These are phyloP conservation scores for Rosa persica DNA, from an alignment of 306 rosid genomes.

Conservation along the genomic window DNA sequence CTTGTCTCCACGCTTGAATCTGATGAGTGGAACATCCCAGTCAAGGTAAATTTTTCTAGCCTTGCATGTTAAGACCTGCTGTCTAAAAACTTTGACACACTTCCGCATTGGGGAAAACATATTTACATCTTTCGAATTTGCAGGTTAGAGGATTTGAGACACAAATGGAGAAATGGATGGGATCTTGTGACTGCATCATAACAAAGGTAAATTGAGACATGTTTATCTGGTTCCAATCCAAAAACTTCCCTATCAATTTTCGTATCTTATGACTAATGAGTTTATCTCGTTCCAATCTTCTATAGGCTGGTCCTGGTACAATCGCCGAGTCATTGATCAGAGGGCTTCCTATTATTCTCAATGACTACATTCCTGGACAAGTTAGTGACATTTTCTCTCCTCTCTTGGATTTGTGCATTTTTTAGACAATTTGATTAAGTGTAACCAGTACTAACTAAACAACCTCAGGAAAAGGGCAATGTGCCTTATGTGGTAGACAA, in stretches of 20 bases:
- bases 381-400: slow-evolving; percentile 34
- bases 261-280: slow-evolving; percentile 19
- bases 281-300: slow-evolving; percentile 7
- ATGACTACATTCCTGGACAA: slow-evolving; percentile 98
- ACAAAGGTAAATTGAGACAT: slow-evolving; percentile 63
- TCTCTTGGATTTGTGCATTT: not conserved
- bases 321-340: slow-evolving; percentile 96
- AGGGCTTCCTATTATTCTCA: slow-evolving; percentile 95
- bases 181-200: slow-evolving; percentile 97
- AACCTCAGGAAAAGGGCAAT: slow-evolving; percentile 83
- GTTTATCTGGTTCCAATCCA: not conserved
- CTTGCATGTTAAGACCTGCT: slow-evolving; percentile 6
- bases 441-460: slow-evolving; percentile 9
- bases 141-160: slow-evolving; percentile 92
- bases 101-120: not conserved
- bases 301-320: slow-evolving; percentile 98
- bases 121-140: not conserved
- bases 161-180: slow-evolving; percentile 98
- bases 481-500: slow-evolving; percentile 93
- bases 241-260: not conserved
- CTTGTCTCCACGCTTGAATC: slow-evolving; percentile 61
- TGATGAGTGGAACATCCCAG: slow-evolving; percentile 80
- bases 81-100: not conserved
- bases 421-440: not conserved
- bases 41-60: slow-evolving; percentile 48